phyloP scores from a whole-genome alignment of 1,284 basidiomycete genomes.

The Stygiomarasmius scandens region DNA sequence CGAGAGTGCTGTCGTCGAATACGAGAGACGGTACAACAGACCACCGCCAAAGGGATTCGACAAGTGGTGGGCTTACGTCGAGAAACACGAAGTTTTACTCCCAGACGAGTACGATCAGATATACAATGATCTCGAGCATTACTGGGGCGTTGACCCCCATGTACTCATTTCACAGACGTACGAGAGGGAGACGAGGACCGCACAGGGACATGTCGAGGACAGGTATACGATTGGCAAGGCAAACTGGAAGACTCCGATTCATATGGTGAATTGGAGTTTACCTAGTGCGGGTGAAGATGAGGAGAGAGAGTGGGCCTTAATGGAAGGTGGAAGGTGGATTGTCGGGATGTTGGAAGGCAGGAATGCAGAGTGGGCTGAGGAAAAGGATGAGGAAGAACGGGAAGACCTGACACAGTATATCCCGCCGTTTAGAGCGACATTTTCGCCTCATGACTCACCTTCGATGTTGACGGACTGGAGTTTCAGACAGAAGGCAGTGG shows the following conservation, averaged over 20 bases:
- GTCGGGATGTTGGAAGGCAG: constrained; percentile 24
- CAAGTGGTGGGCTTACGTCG: constrained; percentile 57
- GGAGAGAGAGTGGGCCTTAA: background rate
- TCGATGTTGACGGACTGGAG: constrained; percentile 39
- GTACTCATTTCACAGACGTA: constrained; percentile 30
- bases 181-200: background rate
- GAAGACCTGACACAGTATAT: constrained; percentile 32
- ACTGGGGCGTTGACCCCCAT: constrained; percentile 48
- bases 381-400: constrained; percentile 9
- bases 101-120: constrained; percentile 63
- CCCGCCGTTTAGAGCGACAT: constrained; percentile 38
- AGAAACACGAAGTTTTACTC: constrained; percentile 55
- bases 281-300: background rate
- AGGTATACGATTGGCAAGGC: constrained; percentile 23
- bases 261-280: background rate
- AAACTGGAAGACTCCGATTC: background rate
- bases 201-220: constrained; percentile 9
- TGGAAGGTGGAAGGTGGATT: background rate
- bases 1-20: constrained; percentile 55
- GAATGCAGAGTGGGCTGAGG: constrained; percentile 1
- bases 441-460: constrained; percentile 46
- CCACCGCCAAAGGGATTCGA: constrained; percentile 56
- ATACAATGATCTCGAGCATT: constrained; percentile 48
- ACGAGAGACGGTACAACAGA: constrained; percentile 47
- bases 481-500: constrained; percentile 37